phyloP scores from a whole-genome alignment of 768 basidiomycete genomes.

The Tulasnella sp. region DNA sequence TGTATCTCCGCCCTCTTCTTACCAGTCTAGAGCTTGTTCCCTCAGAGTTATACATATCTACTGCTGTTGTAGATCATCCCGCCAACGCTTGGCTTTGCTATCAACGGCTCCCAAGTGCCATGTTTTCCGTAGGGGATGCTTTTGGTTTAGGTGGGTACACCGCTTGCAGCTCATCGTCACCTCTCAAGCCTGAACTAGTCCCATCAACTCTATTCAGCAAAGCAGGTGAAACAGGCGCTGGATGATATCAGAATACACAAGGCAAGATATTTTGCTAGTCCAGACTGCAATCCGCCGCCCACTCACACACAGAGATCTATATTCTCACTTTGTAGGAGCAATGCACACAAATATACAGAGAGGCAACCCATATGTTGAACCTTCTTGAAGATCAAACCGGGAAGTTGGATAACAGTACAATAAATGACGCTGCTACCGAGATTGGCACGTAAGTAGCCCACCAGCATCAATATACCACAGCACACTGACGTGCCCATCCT shows the following conservation, averaged over 20 bases:
- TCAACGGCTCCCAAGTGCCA: too few species aligned
- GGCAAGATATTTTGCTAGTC: neutral
- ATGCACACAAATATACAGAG: neutral
- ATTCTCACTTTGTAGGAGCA: neutral
- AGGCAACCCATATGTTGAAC: neutral
- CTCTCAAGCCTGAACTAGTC: too few species aligned
- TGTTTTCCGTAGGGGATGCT: too few species aligned
- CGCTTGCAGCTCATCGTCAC: too few species aligned
- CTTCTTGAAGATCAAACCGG: neutral
- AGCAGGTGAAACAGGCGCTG: neutral
- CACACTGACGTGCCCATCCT: neutral
- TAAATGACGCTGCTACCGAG: constrained; percentile 1
- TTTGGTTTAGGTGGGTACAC: too few species aligned
- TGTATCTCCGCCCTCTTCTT: too few species aligned
- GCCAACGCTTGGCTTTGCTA: neutral
- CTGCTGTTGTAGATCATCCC: too few species aligned
- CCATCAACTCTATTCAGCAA: neutral
- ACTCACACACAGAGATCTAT: neutral
- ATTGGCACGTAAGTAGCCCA: neutral
- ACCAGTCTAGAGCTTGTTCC: too few species aligned
- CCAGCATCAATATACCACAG: neutral
- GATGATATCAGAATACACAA: neutral
- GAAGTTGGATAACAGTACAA: neutral
- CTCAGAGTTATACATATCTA: too few species aligned
- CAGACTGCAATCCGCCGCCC: neutral